Conservation (phyloP, 495 filamentous ascomycete genomes). For the Aspergillus egyptiacus region DNA sequence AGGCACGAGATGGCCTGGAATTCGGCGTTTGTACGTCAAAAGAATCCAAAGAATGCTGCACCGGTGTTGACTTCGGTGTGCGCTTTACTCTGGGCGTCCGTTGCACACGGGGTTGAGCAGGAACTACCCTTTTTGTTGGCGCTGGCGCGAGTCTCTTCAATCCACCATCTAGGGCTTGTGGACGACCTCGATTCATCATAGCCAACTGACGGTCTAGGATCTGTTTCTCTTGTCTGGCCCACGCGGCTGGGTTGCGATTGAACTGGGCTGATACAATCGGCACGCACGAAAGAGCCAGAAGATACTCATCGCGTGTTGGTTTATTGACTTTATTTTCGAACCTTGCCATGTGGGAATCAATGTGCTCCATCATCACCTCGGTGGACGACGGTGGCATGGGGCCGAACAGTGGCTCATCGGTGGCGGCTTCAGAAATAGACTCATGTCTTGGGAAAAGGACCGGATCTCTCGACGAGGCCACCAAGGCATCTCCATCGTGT, state of each 20-base stretch:
- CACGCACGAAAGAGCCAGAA: constrained; percentile 59
- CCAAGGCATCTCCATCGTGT: constrained; percentile 28
- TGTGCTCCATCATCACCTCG: constrained; percentile 59
- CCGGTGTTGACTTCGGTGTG: constrained; percentile 42
- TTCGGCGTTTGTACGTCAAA: constrained; percentile 36
- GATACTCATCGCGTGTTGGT: constrained; percentile 64
- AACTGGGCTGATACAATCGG: constrained; percentile 57
- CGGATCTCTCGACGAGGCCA: constrained; percentile 47
- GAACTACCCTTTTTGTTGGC: constrained; percentile 27
- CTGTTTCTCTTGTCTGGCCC: constrained; percentile 58
- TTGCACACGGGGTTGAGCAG: constrained; percentile 27
- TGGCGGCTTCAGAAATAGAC: constrained; percentile 34
- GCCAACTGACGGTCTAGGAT: constrained; percentile 47
- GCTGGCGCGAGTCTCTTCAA: constrained; percentile 48
- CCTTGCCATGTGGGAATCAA: constrained; percentile 53
- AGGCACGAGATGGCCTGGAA: constrained; percentile 35
- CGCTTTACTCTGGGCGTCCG: constrained; percentile 40
- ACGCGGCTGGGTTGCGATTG: constrained; percentile 52
- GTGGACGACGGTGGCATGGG: constrained; percentile 39
- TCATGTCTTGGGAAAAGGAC: constrained; percentile 54
- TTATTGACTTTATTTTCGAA: constrained; percentile 54
- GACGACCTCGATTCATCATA: constrained; percentile 41
- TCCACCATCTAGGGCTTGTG: constrained; percentile 24
- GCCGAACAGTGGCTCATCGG: constrained; percentile 53
- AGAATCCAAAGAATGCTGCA: constrained; percentile 40